phyloP scores from a whole-genome alignment of 371 early-diverging fungal genomes.

The Circinella umbellata region DNA sequence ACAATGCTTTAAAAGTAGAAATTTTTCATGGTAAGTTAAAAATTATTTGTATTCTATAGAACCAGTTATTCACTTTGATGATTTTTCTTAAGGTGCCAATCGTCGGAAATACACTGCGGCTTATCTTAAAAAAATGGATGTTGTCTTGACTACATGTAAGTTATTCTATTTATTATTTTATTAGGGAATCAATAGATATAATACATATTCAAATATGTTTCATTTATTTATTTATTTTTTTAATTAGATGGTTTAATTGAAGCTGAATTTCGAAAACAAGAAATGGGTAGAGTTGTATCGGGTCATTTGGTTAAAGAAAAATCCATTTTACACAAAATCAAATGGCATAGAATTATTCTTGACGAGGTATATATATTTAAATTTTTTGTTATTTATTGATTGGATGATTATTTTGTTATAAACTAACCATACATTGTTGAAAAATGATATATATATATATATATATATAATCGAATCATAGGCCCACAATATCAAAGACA shows the following conservation, averaged over 20 bases:
- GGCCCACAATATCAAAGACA: slow-evolving; percentile 97
- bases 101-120: too few species aligned
- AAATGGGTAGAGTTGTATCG: slow-evolving; percentile 63
- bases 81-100: too few species aligned
- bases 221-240: too few species aligned
- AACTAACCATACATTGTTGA: too few species aligned
- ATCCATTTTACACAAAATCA: slow-evolving; percentile 74
- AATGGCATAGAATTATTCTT: slow-evolving; percentile 89
- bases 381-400: too few species aligned
- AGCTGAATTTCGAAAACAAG: slow-evolving; percentile 73
- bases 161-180: neutral
- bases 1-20: slow-evolving; percentile 62
- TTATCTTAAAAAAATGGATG: slow-evolving; percentile 52
- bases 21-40: slow-evolving; percentile 81
- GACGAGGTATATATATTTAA: slow-evolving; percentile 64
- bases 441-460: too few species aligned
- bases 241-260: slow-evolving; percentile 42
- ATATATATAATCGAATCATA: neutral
- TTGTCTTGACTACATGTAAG: slow-evolving; percentile 86
- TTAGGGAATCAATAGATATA: too few species aligned
- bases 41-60: too few species aligned
- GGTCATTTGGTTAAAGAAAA: slow-evolving; percentile 65
- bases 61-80: too few species aligned
- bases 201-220: too few species aligned
- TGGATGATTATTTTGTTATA: too few species aligned